Conservation (phyloP, 306 rosid species). For the Sicyos baderoa region DNA sequence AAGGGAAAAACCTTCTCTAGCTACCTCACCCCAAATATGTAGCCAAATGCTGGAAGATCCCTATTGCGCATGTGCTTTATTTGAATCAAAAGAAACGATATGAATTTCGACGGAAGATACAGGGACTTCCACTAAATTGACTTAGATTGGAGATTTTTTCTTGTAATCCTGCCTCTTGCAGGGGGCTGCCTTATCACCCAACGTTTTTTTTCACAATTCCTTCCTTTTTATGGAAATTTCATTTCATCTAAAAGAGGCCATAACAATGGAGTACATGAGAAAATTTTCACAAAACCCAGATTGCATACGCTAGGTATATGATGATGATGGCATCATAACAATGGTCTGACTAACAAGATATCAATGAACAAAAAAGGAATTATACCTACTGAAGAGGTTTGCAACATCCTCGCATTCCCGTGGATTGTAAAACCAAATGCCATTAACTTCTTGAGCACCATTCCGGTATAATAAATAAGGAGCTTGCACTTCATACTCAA, state of each 20-base stretch:
- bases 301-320: too few species aligned
- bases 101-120: neutral
- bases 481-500: constrained; percentile 82
- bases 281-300: too few species aligned
- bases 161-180: neutral
- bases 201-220: neutral
- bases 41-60: neutral
- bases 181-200: constrained; percentile 2
- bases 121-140: constrained; percentile 1
- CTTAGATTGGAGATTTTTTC: neutral
- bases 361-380: neutral
- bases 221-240: neutral
- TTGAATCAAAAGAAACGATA: neutral
- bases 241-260: neutral
- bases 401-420: constrained; percentile 96
- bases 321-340: too few species aligned
- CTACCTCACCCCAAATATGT: neutral
- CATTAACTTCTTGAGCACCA: constrained; percentile 91
- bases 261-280: neutral
- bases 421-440: constrained; percentile 91
- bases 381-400: constrained; percentile 68
- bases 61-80: neutral
- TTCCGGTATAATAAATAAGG: constrained; percentile 85
- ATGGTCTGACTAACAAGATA: neutral
- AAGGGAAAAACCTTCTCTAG: neutral